phyloP scores from a whole-genome alignment of 768 basidiomycete genomes.

The Leccinum broughii region DNA sequence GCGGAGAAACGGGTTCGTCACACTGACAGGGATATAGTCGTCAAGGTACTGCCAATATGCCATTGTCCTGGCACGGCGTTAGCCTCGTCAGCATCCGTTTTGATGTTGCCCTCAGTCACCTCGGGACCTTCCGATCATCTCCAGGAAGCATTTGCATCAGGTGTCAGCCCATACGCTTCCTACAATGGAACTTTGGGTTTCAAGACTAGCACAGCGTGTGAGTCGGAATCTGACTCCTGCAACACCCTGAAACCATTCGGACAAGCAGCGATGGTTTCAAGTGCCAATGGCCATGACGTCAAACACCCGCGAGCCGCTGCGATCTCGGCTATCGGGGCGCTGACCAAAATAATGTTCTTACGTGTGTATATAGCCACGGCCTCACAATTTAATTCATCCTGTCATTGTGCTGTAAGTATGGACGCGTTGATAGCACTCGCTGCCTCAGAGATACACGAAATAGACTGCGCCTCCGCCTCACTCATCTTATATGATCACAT shows the following conservation, averaged over 20 bases:
- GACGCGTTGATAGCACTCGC: not conserved
- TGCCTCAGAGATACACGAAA: not conserved
- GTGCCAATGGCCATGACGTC: not conserved
- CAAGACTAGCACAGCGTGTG: no score
- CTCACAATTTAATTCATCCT: not conserved
- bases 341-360: not conserved
- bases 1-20: no score
- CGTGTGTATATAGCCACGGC: not conserved
- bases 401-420: no score
- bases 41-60: no score
- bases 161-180: no score
- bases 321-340: not conserved
- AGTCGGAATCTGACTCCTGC: no score
- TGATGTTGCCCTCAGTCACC: no score
- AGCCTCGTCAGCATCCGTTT: no score
- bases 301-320: not conserved
- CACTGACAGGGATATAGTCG: not conserved
- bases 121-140: no score
- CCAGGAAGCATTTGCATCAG: no score
- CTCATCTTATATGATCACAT: constrained; percentile 9
- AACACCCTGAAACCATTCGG: not conserved
- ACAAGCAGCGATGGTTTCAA: not conserved
- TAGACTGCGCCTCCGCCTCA: constrained; percentile 1
- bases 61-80: no score
- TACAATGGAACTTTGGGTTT: no score